These are phyloP conservation scores for Sporothrix curviconia DNA, from an alignment of 2,329 filamentous ascomycete genomes.

Conservation along the genomic window DNA sequence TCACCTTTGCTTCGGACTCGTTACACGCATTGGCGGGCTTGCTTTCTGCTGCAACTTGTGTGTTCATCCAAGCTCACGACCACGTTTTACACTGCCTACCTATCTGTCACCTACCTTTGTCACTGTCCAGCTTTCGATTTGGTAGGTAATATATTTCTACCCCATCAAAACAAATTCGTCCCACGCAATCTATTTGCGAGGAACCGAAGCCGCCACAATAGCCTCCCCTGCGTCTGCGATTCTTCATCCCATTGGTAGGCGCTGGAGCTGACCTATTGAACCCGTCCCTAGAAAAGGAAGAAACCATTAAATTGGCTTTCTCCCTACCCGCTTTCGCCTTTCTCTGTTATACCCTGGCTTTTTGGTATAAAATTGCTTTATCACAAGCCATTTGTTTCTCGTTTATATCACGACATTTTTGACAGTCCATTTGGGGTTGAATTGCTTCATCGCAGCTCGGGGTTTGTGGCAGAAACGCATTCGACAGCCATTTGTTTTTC, in stretches of 20 bases:
- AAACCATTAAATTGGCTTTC: conserved; percentile 13
- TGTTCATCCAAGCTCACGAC: no score
- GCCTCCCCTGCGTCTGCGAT: no score
- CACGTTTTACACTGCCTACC: no score
- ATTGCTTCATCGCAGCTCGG: not conserved
- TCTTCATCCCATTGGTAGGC: not conserved
- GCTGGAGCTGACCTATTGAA: not conserved
- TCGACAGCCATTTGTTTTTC: not conserved
- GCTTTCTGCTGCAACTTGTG: no score
- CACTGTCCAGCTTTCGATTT: not conserved
- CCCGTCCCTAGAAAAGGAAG: not conserved
- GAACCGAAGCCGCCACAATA: not conserved
- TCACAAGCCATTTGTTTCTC: not conserved
- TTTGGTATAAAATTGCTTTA: no score
- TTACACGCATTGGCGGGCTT: no score
- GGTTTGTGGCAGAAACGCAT: not conserved
- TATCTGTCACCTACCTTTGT: not conserved
- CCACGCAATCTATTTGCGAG: not conserved
- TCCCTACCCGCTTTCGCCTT: not conserved
- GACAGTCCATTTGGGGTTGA: not conserved
- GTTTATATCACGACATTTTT: not conserved
- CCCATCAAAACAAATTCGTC: not conserved
- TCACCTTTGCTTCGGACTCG: no score
- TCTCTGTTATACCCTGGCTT: not conserved
- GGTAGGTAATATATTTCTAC: conserved; percentile 5